Conservation (phyloP, 2,329 filamentous ascomycete species). For the Colletotrichum echinochloae region DNA sequence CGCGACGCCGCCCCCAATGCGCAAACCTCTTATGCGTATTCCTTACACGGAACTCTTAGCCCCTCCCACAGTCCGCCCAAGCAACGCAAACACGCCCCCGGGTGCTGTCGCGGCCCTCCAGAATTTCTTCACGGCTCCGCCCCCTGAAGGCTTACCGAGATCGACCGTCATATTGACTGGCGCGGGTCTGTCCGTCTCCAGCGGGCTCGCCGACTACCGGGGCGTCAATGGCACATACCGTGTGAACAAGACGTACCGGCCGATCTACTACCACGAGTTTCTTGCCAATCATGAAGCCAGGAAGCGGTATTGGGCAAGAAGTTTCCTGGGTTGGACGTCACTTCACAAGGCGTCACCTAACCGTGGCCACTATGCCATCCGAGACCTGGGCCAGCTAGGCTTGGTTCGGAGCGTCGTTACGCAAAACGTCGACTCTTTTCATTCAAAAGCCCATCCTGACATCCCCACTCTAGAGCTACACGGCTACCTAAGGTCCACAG, state of each 20-base stretch:
- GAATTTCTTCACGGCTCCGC: slow-evolving; percentile 77
- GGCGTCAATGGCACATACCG: slow-evolving; percentile 92
- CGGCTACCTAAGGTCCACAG: slow-evolving; percentile 84
- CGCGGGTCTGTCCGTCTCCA: slow-evolving; percentile 93
- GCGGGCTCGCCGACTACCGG: slow-evolving; percentile 92
- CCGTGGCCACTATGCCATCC: slow-evolving; percentile 80
- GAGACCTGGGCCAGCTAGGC: slow-evolving; percentile 77
- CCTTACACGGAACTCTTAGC: slow-evolving; percentile 89
- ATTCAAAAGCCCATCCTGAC: slow-evolving; percentile 79
- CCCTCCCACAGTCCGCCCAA: slow-evolving; percentile 79
- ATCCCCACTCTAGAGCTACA: slow-evolving; percentile 87
- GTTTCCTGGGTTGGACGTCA: slow-evolving; percentile 91
- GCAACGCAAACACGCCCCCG: slow-evolving; percentile 74
- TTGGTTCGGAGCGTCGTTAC: slow-evolving; percentile 84
- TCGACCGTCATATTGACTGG: slow-evolving; percentile 73
- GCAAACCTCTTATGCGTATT: slow-evolving; percentile 83
- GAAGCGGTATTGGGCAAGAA: slow-evolving; percentile 95
- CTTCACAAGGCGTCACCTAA: slow-evolving; percentile 85
- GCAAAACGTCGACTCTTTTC: slow-evolving; percentile 98
- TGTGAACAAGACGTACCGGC: slow-evolving; percentile 88
- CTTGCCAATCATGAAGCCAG: slow-evolving; percentile 82
- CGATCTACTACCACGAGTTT: slow-evolving; percentile 95
- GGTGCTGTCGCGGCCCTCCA: slow-evolving; percentile 83
- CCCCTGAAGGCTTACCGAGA: slow-evolving; percentile 61
- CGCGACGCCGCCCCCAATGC: slow-evolving; percentile 58